Evolutionary conservation across 176 grass and related monocot species (phyloP).

Genomic region (Musa beccarii): DNA sequence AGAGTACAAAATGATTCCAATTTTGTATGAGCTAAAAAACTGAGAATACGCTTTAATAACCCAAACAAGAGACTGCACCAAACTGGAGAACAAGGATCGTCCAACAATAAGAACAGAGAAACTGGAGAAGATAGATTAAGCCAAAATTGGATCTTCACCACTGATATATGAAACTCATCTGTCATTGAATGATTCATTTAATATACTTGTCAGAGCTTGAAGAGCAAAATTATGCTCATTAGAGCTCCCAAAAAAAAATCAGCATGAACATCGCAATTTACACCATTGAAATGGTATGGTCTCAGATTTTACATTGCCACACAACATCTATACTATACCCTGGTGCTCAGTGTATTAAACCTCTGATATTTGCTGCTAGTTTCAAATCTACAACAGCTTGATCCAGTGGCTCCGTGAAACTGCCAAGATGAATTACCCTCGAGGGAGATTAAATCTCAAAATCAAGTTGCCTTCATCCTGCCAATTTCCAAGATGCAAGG

Average conservation of each 20-base stretch:
- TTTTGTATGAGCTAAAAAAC: too few species aligned
- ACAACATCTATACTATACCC: not conserved
- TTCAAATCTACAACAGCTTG: constrained; percentile 4
- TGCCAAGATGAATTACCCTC: not conserved
- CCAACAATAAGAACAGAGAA: too few species aligned
- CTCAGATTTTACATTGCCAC: not conserved
- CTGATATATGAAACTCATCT: too few species aligned
- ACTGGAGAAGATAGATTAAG: too few species aligned
- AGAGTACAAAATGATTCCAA: too few species aligned
- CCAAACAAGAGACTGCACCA: too few species aligned
- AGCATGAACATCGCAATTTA: not conserved
- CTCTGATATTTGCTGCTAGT: not conserved
- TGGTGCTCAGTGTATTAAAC: not conserved
- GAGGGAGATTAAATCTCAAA: not conserved
- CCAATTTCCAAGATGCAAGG: not conserved
- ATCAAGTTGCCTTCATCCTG: not conserved
- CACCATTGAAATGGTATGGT: not conserved
- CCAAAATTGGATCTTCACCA: too few species aligned
- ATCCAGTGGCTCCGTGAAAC: not conserved
- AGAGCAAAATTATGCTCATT: constrained; percentile 2
- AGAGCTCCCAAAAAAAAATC: not conserved
- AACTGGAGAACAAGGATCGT: too few species aligned
- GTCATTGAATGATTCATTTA: not conserved
- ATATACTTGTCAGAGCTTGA: not conserved
- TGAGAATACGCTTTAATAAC: too few species aligned